Evolutionary conservation across 345 rosid genomes (phyloP).

Genomic region (Boechera stricta): DNA sequence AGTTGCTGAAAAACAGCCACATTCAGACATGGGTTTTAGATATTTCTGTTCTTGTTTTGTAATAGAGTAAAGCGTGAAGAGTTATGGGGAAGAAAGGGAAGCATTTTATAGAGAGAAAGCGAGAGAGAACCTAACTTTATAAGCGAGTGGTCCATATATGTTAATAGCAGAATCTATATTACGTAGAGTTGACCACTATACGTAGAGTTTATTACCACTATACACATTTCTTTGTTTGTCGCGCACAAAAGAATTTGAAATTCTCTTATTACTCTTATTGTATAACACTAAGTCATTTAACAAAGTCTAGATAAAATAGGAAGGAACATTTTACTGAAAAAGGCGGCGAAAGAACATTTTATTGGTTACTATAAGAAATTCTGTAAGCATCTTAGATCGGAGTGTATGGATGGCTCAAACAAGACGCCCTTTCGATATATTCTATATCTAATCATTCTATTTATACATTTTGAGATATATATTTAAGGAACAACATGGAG

Average conservation of each 20-base stretch:
- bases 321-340: constrained; percentile 29
- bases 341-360: constrained; percentile 20
- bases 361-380: constrained; percentile 41
- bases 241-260: constrained; percentile 4
- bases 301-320: not conserved
- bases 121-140: constrained; percentile 41
- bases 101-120: constrained; percentile 35
- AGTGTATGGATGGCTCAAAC: constrained; percentile 44
- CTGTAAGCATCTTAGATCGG: constrained; percentile 39
- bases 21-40: constrained; percentile 35
- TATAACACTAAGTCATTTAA: constrained; percentile 5
- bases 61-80: constrained; percentile 41
- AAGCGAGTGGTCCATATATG: constrained; percentile 42
- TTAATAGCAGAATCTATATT: constrained; percentile 34
- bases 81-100: constrained; percentile 38
- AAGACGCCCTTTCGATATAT: constrained; percentile 39
- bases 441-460: constrained; percentile 34
- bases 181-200: constrained; percentile 43
- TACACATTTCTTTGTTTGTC: constrained; percentile 35
- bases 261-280: constrained; percentile 26
- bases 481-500: not conserved
- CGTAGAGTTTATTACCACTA: constrained; percentile 44
- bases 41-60: constrained; percentile 25
- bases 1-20: constrained; percentile 15
- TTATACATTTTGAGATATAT: constrained; percentile 8